These are phyloP conservation scores for Dioscorea dumetorum DNA, from an alignment of 106 monocot genomes.

Conservation along the genomic window DNA sequence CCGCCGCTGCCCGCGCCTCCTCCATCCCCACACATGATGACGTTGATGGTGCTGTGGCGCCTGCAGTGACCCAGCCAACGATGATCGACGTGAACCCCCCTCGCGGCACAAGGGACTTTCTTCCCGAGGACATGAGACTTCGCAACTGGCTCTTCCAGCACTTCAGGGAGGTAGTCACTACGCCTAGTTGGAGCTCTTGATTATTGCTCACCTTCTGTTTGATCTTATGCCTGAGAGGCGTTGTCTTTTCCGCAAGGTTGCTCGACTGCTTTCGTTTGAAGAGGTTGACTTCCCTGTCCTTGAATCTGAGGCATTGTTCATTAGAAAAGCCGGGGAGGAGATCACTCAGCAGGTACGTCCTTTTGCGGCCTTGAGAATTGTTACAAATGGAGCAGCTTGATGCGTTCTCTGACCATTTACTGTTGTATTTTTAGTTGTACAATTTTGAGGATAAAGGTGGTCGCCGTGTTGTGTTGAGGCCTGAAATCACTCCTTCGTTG, in stretches of 20 bases:
- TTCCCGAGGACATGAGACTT: conserved; percentile 86
- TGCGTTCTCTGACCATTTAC: not conserved
- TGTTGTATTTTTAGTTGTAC: conserved; percentile 51
- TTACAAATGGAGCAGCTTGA: too few relatives aligned
- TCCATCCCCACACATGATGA: conserved; percentile 31
- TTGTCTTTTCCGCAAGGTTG: conserved; percentile 43
- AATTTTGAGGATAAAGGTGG: conserved; percentile 99
- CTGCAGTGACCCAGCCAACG: conserved; percentile 2
- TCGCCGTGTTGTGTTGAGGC: conserved; percentile 93
- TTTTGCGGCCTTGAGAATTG: not conserved
- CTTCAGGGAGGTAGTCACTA: conserved; percentile 67
- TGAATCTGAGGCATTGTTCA: conserved; percentile 88
- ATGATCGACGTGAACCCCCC: conserved; percentile 88
- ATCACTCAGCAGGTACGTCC: conserved; percentile 81
- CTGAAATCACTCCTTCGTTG: conserved; percentile 97
- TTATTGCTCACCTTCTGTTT: conserved; percentile 20
- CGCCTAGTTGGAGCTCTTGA: not conserved
- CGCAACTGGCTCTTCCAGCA: conserved; percentile 85
- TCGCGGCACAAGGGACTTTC: conserved; percentile 89
- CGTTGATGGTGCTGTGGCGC: not conserved
- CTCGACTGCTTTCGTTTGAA: conserved; percentile 75
- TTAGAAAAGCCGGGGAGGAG: conserved; percentile 98
- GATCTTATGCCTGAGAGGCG: conserved; percentile 11
- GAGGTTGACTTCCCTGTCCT: conserved; percentile 99
- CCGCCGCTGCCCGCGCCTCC: conserved; percentile 11